Evolutionary conservation across 495 filamentous ascomycete genomes (phyloP), one percentile per base, ranked within the genome.

Genomic region (Beverwykella pulmonaria): DNA sequence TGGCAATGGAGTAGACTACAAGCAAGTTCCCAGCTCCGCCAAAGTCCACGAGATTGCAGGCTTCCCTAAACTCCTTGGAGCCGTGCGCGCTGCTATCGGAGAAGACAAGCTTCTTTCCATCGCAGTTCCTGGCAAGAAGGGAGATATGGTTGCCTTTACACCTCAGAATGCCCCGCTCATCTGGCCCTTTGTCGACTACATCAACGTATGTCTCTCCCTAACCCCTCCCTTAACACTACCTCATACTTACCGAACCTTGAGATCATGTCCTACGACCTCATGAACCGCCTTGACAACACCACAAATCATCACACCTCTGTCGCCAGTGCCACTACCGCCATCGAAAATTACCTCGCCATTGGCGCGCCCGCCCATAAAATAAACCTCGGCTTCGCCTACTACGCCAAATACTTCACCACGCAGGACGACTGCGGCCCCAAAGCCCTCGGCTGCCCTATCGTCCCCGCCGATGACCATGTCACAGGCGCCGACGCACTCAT

Each of bases 1-100:
- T 27, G 90, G 90, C 47, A 91, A 92, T 71, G 89, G 89, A 20
- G 82, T 88, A 52, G 87, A 91, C 74, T 92, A 91, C 80, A 91
- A 88, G 62, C 66, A 82, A 56, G 72, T 81, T 7, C 86, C 88
- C n/a, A 92, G 91, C 76, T 76, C 79, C 0, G 71, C 76, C 26
- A 87, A 87, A 61, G 74, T 76, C 15, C 83, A 80, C 79, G 86
- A 92, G 70, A 85, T 91, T 48, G 74, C 79, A 53, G 84, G 85
- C 1, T 92, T 87, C 70, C 86, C 88, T 0, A 75, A 83, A 41
- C 79, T 92, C 30, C 81, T 92, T 3, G 73, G 77, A 15, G 83
- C 82, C 15, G 73, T 91, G 26, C 84, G 88, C 23, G 75, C 79
- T n/a, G 83, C 81, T 8, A 79, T 92, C 39, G 87, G 87, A 0